Evolutionary conservation across 1,139 yeast genomes (phyloP).

Genomic region (Kodamaea ohmeri): DNA sequence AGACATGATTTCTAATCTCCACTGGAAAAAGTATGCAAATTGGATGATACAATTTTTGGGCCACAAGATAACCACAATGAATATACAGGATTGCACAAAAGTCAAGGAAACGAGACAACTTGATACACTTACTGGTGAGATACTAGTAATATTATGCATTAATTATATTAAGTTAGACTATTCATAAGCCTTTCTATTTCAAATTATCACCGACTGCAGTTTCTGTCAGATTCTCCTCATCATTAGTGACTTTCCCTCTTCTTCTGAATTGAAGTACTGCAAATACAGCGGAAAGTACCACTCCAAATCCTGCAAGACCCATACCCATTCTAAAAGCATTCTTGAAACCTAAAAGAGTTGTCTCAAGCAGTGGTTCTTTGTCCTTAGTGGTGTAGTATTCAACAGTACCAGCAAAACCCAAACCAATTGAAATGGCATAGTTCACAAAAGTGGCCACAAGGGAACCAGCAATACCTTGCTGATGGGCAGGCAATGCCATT

Average conservation of each 20-base stretch:
- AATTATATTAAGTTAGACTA: too few species aligned
- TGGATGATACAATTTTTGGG: background rate
- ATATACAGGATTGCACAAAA: too few species aligned
- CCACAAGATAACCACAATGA: background rate
- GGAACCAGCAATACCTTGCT: slow-evolving; percentile 68
- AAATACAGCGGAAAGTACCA: slow-evolving; percentile 25
- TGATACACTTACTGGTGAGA: too few species aligned
- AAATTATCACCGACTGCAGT: background rate
- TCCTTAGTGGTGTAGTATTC: slow-evolving; percentile 40
- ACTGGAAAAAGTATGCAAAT: background rate
- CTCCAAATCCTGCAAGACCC: slow-evolving; percentile 52
- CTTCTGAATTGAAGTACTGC: slow-evolving; percentile 11
- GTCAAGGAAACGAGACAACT: too few species aligned
- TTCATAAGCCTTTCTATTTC: background rate
- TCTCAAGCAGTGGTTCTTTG: slow-evolving; percentile 24
- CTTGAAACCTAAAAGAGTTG: slow-evolving; percentile 35
- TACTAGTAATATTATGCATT: too few species aligned
- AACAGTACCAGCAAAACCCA: slow-evolving; percentile 66
- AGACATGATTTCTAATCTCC: slow-evolving; percentile 11
- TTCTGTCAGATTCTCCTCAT: background rate
- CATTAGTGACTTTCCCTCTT: background rate
- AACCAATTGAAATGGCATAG: slow-evolving; percentile 60
- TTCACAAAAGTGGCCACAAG: slow-evolving; percentile 59
- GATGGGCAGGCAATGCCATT: slow-evolving; percentile 47
- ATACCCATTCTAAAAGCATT: slow-evolving; percentile 49